Percentiles rank a stretch among this genome's conserved stretches.
Evolutionary conservation across 2,329 filamentous ascomycete species (phyloP).

Genomic region (Aspergillus thermomutatus): DNA sequence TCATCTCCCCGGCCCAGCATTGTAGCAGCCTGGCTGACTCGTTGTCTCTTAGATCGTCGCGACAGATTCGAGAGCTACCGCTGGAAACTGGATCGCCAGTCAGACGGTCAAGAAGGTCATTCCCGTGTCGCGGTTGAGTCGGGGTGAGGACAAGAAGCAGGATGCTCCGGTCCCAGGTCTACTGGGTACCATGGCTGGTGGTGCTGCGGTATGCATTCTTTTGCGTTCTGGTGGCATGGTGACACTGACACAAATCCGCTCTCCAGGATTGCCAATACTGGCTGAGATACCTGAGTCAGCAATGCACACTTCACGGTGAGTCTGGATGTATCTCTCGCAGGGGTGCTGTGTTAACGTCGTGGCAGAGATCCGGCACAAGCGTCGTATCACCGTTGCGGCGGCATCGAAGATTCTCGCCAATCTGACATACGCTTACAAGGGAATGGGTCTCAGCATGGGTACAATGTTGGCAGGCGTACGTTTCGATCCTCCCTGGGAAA

Average conservation of each 20-base stretch:
- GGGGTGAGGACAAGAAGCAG: conserved; percentile 35
- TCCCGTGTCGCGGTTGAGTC: conserved; percentile 40
- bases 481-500: conserved; percentile 54
- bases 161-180: conserved; percentile 49
- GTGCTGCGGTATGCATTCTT: conserved; percentile 68
- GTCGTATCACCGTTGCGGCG: conserved; percentile 93
- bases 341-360: conserved; percentile 7
- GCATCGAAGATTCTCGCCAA: conserved; percentile 98
- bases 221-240: not conserved
- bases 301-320: conserved; percentile 86
- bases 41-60: conserved; percentile 65
- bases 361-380: conserved; percentile 88
- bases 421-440: conserved; percentile 97
- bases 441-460: conserved; percentile 97
- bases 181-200: conserved; percentile 96
- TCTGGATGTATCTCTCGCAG: not conserved
- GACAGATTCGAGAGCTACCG: conserved; percentile 94
- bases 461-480: conserved; percentile 99
- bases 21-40: not conserved
- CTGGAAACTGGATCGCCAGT: conserved; percentile 98
- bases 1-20: not conserved
- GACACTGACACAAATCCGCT: conserved; percentile 13
- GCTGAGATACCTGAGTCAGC: conserved; percentile 97
- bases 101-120: conserved; percentile 99
- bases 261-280: conserved; percentile 96